Conservation (phyloP, 495 filamentous ascomycete genomes). For the Tuber calosporum region DNA sequence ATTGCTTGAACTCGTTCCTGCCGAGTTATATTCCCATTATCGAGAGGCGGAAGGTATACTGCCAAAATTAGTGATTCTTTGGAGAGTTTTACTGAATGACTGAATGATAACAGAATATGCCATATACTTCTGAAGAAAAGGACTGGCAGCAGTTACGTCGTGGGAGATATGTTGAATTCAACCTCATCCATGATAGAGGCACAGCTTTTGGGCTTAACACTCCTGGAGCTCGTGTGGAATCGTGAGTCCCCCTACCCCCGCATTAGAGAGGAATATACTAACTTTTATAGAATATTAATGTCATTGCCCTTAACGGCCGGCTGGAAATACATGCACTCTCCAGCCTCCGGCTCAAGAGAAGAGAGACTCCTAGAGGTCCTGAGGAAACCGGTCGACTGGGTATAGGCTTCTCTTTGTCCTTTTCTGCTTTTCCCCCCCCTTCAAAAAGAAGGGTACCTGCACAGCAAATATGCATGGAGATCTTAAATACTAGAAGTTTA, state of each 20-base stretch:
- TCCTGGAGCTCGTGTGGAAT: constrained; percentile 79
- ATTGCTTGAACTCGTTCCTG: constrained; percentile 75
- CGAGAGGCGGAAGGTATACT: constrained; percentile 60
- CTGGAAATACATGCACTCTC: constrained; percentile 93
- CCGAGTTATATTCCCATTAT: constrained; percentile 90
- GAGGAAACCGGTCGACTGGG: constrained; percentile 82
- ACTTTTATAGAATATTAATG: constrained; percentile 72
- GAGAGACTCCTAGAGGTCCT: constrained; percentile 73
- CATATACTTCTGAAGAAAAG: constrained; percentile 75
- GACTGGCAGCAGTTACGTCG: constrained; percentile 92
- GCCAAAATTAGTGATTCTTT: not conserved
- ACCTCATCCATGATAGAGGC: constrained; percentile 92
- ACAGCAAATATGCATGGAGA: not conserved
- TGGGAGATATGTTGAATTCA: constrained; percentile 96
- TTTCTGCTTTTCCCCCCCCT: not conserved
- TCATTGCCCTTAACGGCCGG: constrained; percentile 85
- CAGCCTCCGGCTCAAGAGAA: constrained; percentile 65
- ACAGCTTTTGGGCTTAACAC: constrained; percentile 93
- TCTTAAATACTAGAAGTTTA: not conserved
- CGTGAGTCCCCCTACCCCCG: constrained; percentile 18
- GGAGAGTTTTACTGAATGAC: not conserved
- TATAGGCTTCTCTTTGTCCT: constrained; percentile 46
- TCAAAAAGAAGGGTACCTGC: not conserved
- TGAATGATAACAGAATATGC: constrained; percentile 53
- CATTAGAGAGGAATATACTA: not conserved